Conservation (phyloP, 2,329 filamentous ascomycete genomes). For the Penicillium griseofulvum region DNA sequence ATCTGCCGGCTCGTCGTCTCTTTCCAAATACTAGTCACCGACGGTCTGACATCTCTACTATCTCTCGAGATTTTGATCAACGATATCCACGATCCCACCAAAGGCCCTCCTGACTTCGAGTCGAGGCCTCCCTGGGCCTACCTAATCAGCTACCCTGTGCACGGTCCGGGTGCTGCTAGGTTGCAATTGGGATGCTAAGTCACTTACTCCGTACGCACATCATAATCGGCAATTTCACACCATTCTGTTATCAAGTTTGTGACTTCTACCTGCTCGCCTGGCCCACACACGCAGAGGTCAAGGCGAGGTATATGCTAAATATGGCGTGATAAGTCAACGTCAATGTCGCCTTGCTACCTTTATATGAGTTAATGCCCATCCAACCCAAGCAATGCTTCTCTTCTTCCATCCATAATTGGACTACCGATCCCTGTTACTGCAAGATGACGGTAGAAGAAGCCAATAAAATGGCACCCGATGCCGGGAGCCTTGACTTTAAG, state of each 20-base stretch:
- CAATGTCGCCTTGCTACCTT: not conserved
- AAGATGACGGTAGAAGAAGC: slow-evolving; percentile 21
- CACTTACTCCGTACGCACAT: not conserved
- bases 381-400: not conserved
- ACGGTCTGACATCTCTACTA: not conserved
- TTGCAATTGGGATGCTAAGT: slow-evolving; percentile 4
- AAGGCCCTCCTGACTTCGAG: not conserved
- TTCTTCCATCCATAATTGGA: not conserved
- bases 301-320: not conserved
- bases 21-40: not conserved
- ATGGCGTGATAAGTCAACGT: slow-evolving; percentile 7
- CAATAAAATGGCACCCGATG: slow-evolving; percentile 1
- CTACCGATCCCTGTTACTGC: not conserved
- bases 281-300: not conserved
- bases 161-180: not conserved
- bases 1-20: not conserved
- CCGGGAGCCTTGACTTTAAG: slow-evolving; percentile 9
- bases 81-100: not conserved
- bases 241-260: not conserved
- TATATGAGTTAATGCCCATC: slow-evolving; percentile 10
- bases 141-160: not conserved
- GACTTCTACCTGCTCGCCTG: not conserved
- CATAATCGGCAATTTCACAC: not conserved
- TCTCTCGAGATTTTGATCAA: not conserved
- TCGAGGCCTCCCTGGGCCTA: not conserved